These are phyloP conservation scores for Candida broadrunensis DNA, from an alignment of 805 yeast genomes.

Conservation along the genomic window DNA sequence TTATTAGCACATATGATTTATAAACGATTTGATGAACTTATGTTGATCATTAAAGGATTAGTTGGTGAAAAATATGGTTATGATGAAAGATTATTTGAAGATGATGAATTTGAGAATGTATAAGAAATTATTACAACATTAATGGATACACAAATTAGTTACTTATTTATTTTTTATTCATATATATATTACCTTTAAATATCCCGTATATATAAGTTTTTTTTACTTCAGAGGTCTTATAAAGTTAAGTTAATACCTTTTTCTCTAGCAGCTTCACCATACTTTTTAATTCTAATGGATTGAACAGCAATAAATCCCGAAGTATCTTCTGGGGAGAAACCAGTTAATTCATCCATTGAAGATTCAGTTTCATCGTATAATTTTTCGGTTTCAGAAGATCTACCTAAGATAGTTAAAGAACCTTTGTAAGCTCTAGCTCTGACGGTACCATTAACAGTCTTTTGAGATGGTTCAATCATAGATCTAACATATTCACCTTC, in stretches of 20 bases:
- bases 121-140: too few relatives aligned
- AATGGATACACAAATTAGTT: too few relatives aligned
- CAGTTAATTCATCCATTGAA: conserved; percentile 98
- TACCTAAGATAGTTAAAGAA: conserved; percentile 76
- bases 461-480: conserved; percentile 93
- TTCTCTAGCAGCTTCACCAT: conserved; percentile 92
- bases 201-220: conserved; percentile 1
- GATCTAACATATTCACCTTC: conserved; percentile 95
- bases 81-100: not conserved
- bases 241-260: conserved; percentile 55
- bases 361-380: conserved; percentile 97
- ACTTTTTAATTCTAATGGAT: conserved; percentile 97
- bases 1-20: conserved; percentile 28
- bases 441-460: conserved; percentile 93
- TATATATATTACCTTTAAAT: not conserved
- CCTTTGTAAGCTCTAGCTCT: conserved; percentile 96
- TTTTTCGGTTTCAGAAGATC: conserved; percentile 94
- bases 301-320: conserved; percentile 97
- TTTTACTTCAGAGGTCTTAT: conserved; percentile 25
- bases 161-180: not conserved
- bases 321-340: conserved; percentile 95
- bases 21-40: conserved; percentile 25
- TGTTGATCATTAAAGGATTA: conserved; percentile 24
- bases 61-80: conserved; percentile 34
- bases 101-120: not conserved